Conservation (phyloP, 306 rosid species). For the Cucurbita moschata region DNA sequence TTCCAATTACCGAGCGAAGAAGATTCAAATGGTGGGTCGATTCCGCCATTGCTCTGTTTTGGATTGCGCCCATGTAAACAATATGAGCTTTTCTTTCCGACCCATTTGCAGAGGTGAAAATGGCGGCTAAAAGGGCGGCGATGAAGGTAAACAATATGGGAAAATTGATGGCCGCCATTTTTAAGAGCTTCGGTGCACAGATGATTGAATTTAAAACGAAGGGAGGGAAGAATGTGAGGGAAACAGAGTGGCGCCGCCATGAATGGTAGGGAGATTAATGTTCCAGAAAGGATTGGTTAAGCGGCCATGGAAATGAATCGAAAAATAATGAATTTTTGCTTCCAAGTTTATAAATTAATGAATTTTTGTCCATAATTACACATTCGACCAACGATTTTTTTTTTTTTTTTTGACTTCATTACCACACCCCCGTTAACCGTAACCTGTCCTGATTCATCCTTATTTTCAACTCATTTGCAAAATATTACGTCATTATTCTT, state of each 20-base stretch:
- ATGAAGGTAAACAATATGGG: not conserved
- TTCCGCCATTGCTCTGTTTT: not conserved
- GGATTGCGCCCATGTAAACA: conserved; percentile 13
- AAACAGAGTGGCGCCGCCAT: not conserved
- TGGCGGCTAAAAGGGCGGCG: not conserved
- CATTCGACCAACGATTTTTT: no score
- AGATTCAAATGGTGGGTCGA: conserved; percentile 2
- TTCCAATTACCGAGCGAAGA: not conserved
- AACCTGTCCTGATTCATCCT: no score
- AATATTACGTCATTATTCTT: no score
- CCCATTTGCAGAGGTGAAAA: not conserved
- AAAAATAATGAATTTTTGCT: no score
- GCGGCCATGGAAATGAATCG: not conserved
- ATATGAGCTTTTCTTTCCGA: conserved; percentile 7
- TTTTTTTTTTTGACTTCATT: no score
- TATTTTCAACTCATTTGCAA: no score
- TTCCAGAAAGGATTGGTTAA: not conserved
- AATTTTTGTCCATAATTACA: no score
- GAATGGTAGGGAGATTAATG: not conserved
- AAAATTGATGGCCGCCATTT: not conserved
- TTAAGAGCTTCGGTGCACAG: not conserved
- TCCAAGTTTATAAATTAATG: not conserved
- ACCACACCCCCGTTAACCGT: no score
- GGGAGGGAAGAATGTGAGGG: not conserved
- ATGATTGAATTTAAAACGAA: not conserved